phyloP scores from a whole-genome alignment of 768 basidiomycete species.

The Mycena crocata region DNA sequence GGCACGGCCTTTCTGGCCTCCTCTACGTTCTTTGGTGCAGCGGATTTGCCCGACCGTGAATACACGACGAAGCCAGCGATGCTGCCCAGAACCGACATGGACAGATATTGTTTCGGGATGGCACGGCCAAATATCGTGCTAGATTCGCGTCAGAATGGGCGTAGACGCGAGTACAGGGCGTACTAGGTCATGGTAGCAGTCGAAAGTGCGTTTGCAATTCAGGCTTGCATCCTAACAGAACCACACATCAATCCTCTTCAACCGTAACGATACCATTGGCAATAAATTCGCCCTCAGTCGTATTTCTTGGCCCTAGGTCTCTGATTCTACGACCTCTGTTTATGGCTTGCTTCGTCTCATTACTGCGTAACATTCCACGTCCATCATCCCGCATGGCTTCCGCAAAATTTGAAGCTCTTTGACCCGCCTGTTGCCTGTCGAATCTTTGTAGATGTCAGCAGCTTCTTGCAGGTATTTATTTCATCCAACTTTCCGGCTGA shows the following conservation, averaged over 20 bases:
- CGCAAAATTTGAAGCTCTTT: no score
- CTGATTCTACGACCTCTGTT: no score
- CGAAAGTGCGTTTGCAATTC: background rate
- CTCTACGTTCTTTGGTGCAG: slow-evolving; percentile 58
- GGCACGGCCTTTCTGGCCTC: slow-evolving; percentile 75
- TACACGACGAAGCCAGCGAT: slow-evolving; percentile 66
- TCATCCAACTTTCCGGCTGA: no score
- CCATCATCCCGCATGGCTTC: no score
- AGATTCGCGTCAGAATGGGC: background rate
- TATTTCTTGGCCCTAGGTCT: no score
- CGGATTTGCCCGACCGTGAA: slow-evolving; percentile 57
- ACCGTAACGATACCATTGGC: background rate
- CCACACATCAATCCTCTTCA: background rate
- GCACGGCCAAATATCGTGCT: slow-evolving; percentile 85
- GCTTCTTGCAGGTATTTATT: no score
- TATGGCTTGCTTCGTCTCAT: no score
- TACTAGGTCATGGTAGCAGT: slow-evolving; percentile 37
- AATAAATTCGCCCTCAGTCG: background rate
- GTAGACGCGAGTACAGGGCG: background rate
- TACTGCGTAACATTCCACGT: no score
- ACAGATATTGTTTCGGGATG: slow-evolving; percentile 85
- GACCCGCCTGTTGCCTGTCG: no score
- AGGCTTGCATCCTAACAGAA: background rate
- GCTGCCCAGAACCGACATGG: slow-evolving; percentile 71
- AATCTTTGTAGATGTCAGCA: no score